These are phyloP conservation scores for Fomitopsis betulina DNA, from an alignment of 1,284 basidiomycete genomes.

Conservation along the genomic window DNA sequence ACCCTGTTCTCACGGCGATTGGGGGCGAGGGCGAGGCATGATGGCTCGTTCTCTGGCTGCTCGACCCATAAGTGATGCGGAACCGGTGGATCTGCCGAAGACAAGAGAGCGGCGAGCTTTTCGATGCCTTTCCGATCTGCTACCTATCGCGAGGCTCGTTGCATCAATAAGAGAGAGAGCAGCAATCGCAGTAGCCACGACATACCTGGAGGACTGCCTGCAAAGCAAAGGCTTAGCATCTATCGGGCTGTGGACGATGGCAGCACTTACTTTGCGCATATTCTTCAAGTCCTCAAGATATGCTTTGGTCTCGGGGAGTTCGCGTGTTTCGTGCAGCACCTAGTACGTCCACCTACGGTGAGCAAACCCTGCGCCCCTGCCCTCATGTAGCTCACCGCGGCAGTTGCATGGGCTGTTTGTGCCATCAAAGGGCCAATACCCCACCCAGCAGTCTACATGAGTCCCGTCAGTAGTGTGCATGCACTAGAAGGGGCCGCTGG, in stretches of 20 bases:
- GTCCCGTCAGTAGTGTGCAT: neutral
- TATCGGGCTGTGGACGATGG: neutral
- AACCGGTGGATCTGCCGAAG: slow-evolving; percentile 24
- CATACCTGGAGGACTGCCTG: slow-evolving; percentile 39
- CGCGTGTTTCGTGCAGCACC: slow-evolving; percentile 39
- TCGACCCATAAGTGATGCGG: slow-evolving; percentile 49
- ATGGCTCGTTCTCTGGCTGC: slow-evolving; percentile 47
- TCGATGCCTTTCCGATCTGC: slow-evolving; percentile 29
- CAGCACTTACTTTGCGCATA: slow-evolving; percentile 33
- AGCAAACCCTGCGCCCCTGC: neutral
- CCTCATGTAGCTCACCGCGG: slow-evolving; percentile 30
- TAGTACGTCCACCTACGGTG: slow-evolving; percentile 8
- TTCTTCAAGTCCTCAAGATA: slow-evolving; percentile 36
- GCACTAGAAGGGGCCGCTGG: neutral
- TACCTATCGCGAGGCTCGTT: slow-evolving; percentile 23
- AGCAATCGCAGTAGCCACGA: neutral
- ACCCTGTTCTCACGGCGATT: slow-evolving; percentile 38
- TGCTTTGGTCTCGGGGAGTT: slow-evolving; percentile 33
- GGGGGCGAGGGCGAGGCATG: slow-evolving; percentile 49
- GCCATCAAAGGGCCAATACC: slow-evolving; percentile 52
- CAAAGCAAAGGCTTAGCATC: too few relatives aligned
- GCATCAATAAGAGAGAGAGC: neutral
- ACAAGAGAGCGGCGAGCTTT: slow-evolving; percentile 32
- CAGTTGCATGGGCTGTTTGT: slow-evolving; percentile 48
- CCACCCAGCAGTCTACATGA: slow-evolving; percentile 39